Evolutionary conservation across 257 asterid genomes (phyloP), one percentile per base, ranked within the genome.

Genomic region (Fraxinus cuspidata): DNA sequence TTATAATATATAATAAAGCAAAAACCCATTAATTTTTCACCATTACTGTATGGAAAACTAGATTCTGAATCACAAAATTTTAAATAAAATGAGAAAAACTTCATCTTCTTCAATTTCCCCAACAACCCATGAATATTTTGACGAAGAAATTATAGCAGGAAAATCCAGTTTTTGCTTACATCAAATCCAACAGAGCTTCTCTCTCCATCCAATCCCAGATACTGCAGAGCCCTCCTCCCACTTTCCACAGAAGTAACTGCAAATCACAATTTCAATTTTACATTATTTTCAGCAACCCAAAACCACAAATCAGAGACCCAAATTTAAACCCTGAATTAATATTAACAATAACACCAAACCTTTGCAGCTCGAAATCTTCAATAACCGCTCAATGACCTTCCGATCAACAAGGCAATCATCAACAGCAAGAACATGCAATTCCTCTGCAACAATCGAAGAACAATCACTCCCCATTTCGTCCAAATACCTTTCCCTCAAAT

Each of bases 351-450:
- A 37, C 42, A 8, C 42, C 42, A 37, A 37, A 37, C 42, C 42
- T 42, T 42, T 42, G 51, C 18, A 42, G 51, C 51, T 42, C 4
- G 51, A 42, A 42, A 11, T 42, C 51, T 42, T 42, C 18, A 42
- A 42, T 13, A 92, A 42, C 18, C 51, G 51, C 51, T 42, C 51
- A 42, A 42, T 42, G 18, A 42, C 51, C 18, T 42, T 42, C 51
- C 51, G 51, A 42, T 42, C 51, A 16, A 42, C 51, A 42, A 42
- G 51, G 51, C 51, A 11, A 42, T 42, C 18, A 42, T 2, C 51
- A 0, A 92, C 97, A 40, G 96, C 97, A 53, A 92, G 96, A 74
- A 92, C 97, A 85, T 92, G 97, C 35, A 91, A 81, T 38, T 92
- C 92, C 35, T 84, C 83, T 38, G 31, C 86, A 29, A 44, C 78